Conservation (phyloP, 2,329 filamentous ascomycete species). For the Sclerotinia subarctica region DNA sequence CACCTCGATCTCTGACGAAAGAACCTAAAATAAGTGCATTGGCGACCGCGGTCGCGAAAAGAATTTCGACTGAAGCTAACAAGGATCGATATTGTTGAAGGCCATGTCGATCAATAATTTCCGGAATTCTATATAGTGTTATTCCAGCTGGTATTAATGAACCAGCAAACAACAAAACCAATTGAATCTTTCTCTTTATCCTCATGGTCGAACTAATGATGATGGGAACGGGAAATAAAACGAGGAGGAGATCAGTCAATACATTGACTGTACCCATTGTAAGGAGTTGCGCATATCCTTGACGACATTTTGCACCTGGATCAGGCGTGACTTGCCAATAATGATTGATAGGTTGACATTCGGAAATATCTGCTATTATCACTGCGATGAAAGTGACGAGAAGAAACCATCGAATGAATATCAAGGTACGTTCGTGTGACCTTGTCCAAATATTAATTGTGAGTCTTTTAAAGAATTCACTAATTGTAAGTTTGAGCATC, state of each 20-base stretch:
- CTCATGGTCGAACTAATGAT: slow-evolving; percentile 76
- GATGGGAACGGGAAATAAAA: slow-evolving; percentile 86
- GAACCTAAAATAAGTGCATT: slow-evolving; percentile 90
- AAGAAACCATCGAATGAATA: slow-evolving; percentile 71
- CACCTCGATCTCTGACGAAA: slow-evolving; percentile 83
- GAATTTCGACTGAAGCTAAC: slow-evolving; percentile 82
- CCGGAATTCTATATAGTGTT: slow-evolving; percentile 76
- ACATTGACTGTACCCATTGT: slow-evolving; percentile 90
- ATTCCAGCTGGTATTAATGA: slow-evolving; percentile 77
- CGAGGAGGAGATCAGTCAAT: slow-evolving; percentile 80
- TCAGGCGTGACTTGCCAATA: slow-evolving; percentile 85
- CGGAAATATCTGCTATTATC: slow-evolving; percentile 74
- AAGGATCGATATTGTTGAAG: slow-evolving; percentile 85
- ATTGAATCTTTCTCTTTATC: slow-evolving; percentile 72
- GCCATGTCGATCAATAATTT: slow-evolving; percentile 67
- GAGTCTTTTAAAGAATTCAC: slow-evolving; percentile 86
- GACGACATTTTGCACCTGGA: slow-evolving; percentile 79
- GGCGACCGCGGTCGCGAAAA: slow-evolving; percentile 82
- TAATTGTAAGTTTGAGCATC: slow-evolving; percentile 85
- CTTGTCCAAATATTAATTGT: slow-evolving; percentile 78
- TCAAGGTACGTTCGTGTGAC: slow-evolving; percentile 68
- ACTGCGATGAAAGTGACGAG: slow-evolving; percentile 76
- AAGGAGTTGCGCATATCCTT: slow-evolving; percentile 81
- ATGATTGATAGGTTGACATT: slow-evolving; percentile 73
- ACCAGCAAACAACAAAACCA: slow-evolving; percentile 77